A percentile compares a stretch with the other conserved stretches of the same genome.
Evolutionary conservation across 2,329 filamentous ascomycete species (phyloP).

Genomic region (Drechslerella coelobrocha): DNA sequence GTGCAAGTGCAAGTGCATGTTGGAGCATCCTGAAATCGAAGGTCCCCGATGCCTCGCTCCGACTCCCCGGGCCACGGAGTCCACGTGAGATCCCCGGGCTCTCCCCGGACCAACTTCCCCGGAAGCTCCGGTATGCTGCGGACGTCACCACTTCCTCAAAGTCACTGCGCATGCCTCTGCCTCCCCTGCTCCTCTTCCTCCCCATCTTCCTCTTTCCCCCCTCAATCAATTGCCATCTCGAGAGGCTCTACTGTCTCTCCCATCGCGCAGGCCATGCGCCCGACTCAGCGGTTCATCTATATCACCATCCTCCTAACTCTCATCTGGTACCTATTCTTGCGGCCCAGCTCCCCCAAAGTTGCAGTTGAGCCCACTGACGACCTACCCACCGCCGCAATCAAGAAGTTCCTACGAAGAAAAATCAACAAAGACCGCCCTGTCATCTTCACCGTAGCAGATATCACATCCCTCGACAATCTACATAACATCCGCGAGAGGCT

Average conservation of each 20-base stretch:
- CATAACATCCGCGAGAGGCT: slow-evolving; percentile 45
- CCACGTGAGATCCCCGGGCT: no score
- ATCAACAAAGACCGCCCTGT: slow-evolving; percentile 36
- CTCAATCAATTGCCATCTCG: background rate
- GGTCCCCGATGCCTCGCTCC: no score
- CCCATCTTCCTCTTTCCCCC: background rate
- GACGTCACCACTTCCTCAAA: no score
- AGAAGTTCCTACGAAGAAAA: slow-evolving; percentile 34
- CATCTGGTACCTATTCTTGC: slow-evolving; percentile 45
- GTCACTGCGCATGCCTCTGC: no score
- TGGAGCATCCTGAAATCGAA: no score
- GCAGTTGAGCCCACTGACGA: slow-evolving; percentile 24
- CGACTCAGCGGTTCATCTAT: slow-evolving; percentile 39
- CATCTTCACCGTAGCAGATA: slow-evolving; percentile 38
- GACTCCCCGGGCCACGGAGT: no score
- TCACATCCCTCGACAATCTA: slow-evolving; percentile 34
- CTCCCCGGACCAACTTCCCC: no score
- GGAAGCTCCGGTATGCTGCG: no score
- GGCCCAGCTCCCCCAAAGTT: slow-evolving; percentile 19
- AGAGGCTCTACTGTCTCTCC: no score
- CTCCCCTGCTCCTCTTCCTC: no score
- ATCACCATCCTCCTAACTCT: slow-evolving; percentile 29
- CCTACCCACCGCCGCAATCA: slow-evolving; percentile 21
- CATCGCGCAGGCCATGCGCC: slow-evolving; percentile 36
- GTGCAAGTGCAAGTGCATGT: no score